Evolutionary conservation across 306 rosid genomes (phyloP), one percentile per base, ranked within the genome.

Genomic region (Trichosanthes cucumerina): DNA sequence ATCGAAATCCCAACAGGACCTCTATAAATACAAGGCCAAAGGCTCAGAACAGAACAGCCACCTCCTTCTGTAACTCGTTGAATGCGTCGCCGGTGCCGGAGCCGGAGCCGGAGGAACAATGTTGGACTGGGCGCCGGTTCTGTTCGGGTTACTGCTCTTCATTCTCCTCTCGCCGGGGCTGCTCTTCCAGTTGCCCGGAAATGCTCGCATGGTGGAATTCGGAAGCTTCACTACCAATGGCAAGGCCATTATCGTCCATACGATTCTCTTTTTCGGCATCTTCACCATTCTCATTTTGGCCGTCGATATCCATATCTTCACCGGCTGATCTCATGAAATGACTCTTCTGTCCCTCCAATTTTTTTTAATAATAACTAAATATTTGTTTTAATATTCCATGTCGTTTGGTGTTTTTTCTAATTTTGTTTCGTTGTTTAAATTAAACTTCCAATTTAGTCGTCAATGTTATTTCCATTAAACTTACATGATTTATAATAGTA

Each of bases 121-220:
- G 88, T 13, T 83, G 81, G 91, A 89, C 38, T 89, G 93, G 93
- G 91, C 87, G 19, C 93, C 93, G 18, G 44, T 87, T 57, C 24
- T 85, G 1, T 13, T 89, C 3, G 93, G 88, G 54, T 79, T 79
- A 16, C 23, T 89, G 38, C 50, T 89, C 9, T 89, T 87, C 89
- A 52, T 89, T 24, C 77, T 89, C 23, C 88, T 87, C 43, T 89
- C 93, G 23, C 93, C 93, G 0, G 93, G 93, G 0, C 84, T 87
- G 21, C 82, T 89, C 3, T 85, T 89, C 41, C 93, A 84, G 84
- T 47, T 89, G 9, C 93, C 91, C 5, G 91, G 89, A 31, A 84
- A 85, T 65, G 7, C 54, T 19, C 84, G 78, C 36, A 26, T 16
- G 21, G 66, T 87, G 3, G 89, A 89, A 69, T 89, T 89, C 31